phyloP scores from a whole-genome alignment of 768 basidiomycete species.

The Phaeolepiota aurea region DNA sequence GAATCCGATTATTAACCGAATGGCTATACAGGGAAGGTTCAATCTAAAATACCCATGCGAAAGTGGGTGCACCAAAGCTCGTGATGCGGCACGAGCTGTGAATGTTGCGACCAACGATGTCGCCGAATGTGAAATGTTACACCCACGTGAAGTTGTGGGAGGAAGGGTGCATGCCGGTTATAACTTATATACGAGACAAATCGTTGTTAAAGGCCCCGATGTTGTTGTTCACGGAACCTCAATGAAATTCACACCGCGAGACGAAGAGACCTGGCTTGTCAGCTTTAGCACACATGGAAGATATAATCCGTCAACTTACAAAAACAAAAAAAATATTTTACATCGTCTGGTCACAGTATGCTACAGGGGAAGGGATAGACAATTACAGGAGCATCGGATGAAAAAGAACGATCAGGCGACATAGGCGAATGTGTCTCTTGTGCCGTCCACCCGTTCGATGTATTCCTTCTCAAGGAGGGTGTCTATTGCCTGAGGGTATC shows the following conservation, averaged over 20 bases:
- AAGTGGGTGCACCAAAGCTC: not conserved
- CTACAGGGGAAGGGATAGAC: conserved; percentile 1
- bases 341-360: not conserved
- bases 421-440: conserved; percentile 83
- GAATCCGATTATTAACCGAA: not conserved
- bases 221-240: too few relatives aligned
- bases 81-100: not conserved
- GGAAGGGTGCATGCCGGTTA: not conserved
- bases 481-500: conserved; percentile 69
- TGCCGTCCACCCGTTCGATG: conserved; percentile 87
- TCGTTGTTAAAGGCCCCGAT: too few relatives aligned
- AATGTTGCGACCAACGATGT: not conserved
- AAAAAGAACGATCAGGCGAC: conserved; percentile 39
- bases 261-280: not conserved
- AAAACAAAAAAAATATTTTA: not conserved
- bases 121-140: not conserved
- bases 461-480: conserved; percentile 96
- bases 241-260: too few relatives aligned
- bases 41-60: not conserved
- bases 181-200: too few relatives aligned
- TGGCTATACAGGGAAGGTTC: not conserved
- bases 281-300: not conserved
- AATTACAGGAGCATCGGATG: conserved; percentile 4
- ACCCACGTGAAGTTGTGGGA: not conserved
- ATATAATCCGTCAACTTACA: not conserved